Evolutionary conservation across 768 basidiomycete species (phyloP), one percentile per base, ranked within the genome.

Genomic region (Mycena amicta): DNA sequence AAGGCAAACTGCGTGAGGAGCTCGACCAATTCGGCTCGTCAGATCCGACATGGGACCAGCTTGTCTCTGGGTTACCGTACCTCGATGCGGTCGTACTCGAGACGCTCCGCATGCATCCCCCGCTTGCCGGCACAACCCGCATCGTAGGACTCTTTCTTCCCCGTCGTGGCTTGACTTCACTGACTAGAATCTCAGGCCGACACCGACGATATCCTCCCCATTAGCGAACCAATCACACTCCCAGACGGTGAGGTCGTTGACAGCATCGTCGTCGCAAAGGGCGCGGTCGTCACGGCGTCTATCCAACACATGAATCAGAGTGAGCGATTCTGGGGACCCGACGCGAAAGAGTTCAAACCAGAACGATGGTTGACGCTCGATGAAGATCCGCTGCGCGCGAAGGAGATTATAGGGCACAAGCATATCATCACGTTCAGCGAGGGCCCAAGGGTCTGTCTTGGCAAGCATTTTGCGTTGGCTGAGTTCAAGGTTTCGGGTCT

Each of bases 11-110:
- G 2, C 67, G 74, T 26, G 62, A 69, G 22, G 74, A 76, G 60
- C 66, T 77, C 20, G 43, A 26, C 27, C 46, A 49, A 61, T 62
- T 62, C n/a, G 3, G 50, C 1, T 28, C 49, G 26, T 47, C 52
- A 30, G 75, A 77, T 53, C 73, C 72, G 29, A 69, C 71, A 3
- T 79, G 71, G 69, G 74, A 77, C 29, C 67, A 74, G 61, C 69
- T 80, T 29, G 55, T 69, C 46, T 26, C 47, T n/a, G 47, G 13
- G 15, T 55, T 72, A 8, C 76, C 75, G 16, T 75, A 72, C 58
- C 72, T 80, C 40, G 78, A 80, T 56, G 78, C 75, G 2, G 68
- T 79, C 23, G 68, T 74, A 2, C 73, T 71, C 26, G 79, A 80
- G 57, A 70, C 70, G 1, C 60, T 80, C 23, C 68, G 80, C 20